phyloP scores from a whole-genome alignment of 441 rosid genomes.

The Jatropha podagrica region DNA sequence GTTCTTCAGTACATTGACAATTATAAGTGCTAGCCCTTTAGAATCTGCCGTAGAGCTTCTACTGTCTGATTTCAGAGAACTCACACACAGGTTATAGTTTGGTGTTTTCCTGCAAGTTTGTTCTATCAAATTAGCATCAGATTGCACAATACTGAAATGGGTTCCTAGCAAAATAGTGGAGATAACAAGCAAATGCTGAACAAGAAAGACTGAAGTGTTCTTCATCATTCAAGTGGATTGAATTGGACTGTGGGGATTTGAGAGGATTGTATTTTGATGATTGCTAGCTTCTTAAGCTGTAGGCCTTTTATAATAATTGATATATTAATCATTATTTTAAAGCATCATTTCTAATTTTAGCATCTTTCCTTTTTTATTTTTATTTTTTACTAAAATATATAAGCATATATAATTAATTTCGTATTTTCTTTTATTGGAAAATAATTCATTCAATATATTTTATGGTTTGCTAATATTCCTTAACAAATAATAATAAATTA shows the following conservation, averaged over 20 bases:
- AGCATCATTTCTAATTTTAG: too few relatives aligned
- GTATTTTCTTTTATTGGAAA: too few relatives aligned
- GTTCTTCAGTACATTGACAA: constrained; percentile 18
- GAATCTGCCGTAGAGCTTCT: constrained; percentile 25
- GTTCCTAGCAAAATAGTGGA: neutral
- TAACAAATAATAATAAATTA: too few relatives aligned
- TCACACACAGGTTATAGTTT: neutral
- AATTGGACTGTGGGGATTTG: neutral
- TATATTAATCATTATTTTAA: too few relatives aligned
- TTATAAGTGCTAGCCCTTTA: constrained; percentile 28
- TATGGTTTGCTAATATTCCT: too few relatives aligned
- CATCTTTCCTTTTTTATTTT: too few relatives aligned
- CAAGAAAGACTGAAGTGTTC: neutral
- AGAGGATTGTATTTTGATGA: neutral
- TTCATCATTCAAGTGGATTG: neutral
- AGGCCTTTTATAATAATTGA: too few relatives aligned
- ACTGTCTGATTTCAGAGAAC: constrained; percentile 7
- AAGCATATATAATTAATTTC: too few relatives aligned
- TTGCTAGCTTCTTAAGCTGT: neutral
- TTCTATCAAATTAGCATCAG: neutral
- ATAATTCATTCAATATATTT: too few relatives aligned
- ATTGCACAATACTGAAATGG: neutral
- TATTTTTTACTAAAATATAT: too few relatives aligned
- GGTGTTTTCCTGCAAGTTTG: constrained; percentile 15
- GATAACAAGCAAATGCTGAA: neutral